Base-by-base conservation (phyloP, 345 rosid species). In the Eucalyptus paniculata region DNA sequence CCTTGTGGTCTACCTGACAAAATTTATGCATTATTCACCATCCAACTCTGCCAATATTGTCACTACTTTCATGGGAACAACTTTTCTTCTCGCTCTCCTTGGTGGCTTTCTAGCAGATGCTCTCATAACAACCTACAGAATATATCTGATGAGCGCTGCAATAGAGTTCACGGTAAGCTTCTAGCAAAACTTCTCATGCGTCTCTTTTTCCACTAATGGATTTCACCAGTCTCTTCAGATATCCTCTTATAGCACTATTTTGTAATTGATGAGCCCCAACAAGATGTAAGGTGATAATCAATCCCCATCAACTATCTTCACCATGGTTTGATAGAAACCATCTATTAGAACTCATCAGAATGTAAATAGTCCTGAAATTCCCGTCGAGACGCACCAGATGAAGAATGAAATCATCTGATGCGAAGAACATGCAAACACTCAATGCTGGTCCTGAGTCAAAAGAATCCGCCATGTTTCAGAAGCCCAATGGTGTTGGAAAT, bases 71-170 rank as follows among this genome's bases (percentile, higher is more conserved):
- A 97, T 96, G 97, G 99, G 99, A 89, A 96, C 98, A 14, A 94
- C 97, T 72, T 97, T 96, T 92, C 94, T 97, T 89, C 96, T 96
- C 23, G 97, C 97, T 67, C 94, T 97, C 88, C 95, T 96, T 7
- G 99, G 99, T 87, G 99, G 99, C 32, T 96, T 96, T 90, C 89
- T 97, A 44, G 95, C 99, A 10, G 98, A 97, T 87, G 94, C 97
- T 83, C 91, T 92, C 93, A 92, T 95, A 92, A 95, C 95, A 89
- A 96, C 98, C 90, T 96, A 95, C 72, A 86, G 77, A 90, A 95
- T 96, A 89, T 97, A 95, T 89, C 26, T 95, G 89, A 93, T 94
- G 88, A 94, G 99, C 89, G 96, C 97, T 80, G 92, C 94, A 53
- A 92, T 96, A 6, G 99, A 97, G 91, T 92, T 93, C 91, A n/a